These are phyloP conservation scores for Solanum acaule DNA, from an alignment of 257 asterid genomes.

Conservation along the genomic window DNA sequence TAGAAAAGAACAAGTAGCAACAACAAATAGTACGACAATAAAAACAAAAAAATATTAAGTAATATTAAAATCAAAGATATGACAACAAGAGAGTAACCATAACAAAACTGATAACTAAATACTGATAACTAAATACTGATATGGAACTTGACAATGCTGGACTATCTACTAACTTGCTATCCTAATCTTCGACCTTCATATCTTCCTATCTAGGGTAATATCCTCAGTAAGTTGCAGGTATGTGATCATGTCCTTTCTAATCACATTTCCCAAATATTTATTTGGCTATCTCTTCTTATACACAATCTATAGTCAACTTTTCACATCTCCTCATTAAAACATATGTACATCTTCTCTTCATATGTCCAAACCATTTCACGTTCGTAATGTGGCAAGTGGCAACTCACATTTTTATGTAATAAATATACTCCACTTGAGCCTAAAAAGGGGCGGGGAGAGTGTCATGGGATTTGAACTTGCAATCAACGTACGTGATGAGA, in stretches of 20 bases:
- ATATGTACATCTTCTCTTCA: not conserved
- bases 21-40: not conserved
- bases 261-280: not conserved
- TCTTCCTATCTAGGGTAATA: fast-evolving
- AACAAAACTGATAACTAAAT: not conserved
- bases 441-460: not conserved
- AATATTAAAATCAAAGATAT: not conserved
- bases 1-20: not conserved
- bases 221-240: not conserved
- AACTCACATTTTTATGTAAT: not conserved
- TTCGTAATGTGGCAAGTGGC: not conserved
- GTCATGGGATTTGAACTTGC: not conserved
- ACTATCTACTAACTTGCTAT: not conserved
- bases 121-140: too few species aligned
- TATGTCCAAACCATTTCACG: not conserved
- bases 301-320: not conserved
- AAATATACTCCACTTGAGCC: not conserved
- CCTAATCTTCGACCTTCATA: too few species aligned
- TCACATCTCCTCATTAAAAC: fast-evolving
- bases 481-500: not conserved
- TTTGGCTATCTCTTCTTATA: not conserved
- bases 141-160: not conserved
- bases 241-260: not conserved
- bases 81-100: not conserved
- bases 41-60: not conserved